Evolutionary conservation across 2,329 filamentous ascomycete species (phyloP), one percentile per base, ranked within the genome.

Genomic region (Rachicladosporium sp.): DNA sequence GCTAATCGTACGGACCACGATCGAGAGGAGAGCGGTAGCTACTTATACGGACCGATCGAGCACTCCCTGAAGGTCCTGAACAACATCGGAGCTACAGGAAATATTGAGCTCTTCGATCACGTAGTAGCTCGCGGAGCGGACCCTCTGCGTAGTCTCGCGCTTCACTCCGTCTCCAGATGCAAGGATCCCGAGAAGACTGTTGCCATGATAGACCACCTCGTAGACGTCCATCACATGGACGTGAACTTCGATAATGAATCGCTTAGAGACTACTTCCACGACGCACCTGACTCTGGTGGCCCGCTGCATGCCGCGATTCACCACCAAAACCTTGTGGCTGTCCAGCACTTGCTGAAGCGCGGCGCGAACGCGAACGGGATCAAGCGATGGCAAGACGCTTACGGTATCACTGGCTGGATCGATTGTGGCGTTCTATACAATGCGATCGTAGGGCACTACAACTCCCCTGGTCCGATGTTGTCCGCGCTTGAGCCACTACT

Each of bases 61-160:
- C 31, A 43, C 31, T 47, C 45, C 2, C 29, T 40, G 31, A 40
- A 47, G 11, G 13, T 43, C 0, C 34, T 47, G 4, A 41, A 43
- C 13, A 36, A 13, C 4, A 41, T 43, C n/a, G 45, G 43, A 5
- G 45, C 45, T 10, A 35, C 35, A 4, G 40, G 42, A 6, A 36
- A 45, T 19, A 35, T 43, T 10, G 40, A 43, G 31, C 31, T 47
- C 3, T 40, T 45, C 31, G 37, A 45, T 33, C 43, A 45, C 19
- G 29, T 47, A 10, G 45, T 45, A 4, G 11, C 30, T 6, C 32
- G 43, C 37, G 43, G 43, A n/a, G 45, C 45, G 9, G 41, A 45
- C 13, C 40, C 41, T 31, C 9, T 27, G 8, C 32, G 29, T 3
- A 45, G 45, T 11, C 30, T 45, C 7, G 41, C 45, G 6, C 31